phyloP scores from a whole-genome alignment of 1,139 yeast species.

The Ashbya aceris region DNA sequence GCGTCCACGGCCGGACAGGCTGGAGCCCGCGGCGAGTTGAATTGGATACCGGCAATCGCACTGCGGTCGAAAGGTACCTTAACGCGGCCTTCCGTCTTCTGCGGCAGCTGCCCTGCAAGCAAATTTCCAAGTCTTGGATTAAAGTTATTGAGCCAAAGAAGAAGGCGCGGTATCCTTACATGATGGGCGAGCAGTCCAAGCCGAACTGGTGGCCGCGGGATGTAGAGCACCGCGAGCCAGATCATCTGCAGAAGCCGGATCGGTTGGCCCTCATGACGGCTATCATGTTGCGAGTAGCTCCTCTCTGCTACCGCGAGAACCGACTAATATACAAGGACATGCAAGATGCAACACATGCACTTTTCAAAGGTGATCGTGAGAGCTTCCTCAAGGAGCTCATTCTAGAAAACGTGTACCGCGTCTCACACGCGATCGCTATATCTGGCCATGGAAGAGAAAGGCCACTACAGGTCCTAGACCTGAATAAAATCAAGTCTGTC shows the following conservation, averaged over 20 bases:
- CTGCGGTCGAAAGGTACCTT: slow-evolving; percentile 9
- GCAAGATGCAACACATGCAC: slow-evolving; percentile 11
- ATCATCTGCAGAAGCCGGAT: slow-evolving; percentile 53
- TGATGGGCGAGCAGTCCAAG: slow-evolving; percentile 37
- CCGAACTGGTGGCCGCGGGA: slow-evolving; percentile 67
- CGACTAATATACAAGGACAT: slow-evolving; percentile 12
- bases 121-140: slow-evolving; percentile 61
- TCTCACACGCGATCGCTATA: slow-evolving; percentile 7
- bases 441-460: background rate
- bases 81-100: slow-evolving; percentile 25
- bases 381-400: slow-evolving; percentile 8
- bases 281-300: slow-evolving; percentile 27
- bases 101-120: slow-evolving; percentile 52
- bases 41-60: slow-evolving; percentile 4
- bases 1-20: background rate
- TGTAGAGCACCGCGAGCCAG: slow-evolving; percentile 63
- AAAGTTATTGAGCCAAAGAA: slow-evolving; percentile 56
- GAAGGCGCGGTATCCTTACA: slow-evolving; percentile 58
- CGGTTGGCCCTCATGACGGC: slow-evolving; percentile 41
- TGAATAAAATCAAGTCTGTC: slow-evolving; percentile 1
- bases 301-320: slow-evolving; percentile 8
- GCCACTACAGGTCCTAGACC: slow-evolving; percentile 1
- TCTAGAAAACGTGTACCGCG: slow-evolving; percentile 12
- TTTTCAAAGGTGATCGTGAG: slow-evolving; percentile 12
- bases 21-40: background rate